Percentiles rank a stretch among this genome's conserved stretches.
These are phyloP conservation scores for Cyberlindnera veronae DNA, from an alignment of 805 yeast genomes.

Conservation along the genomic window DNA sequence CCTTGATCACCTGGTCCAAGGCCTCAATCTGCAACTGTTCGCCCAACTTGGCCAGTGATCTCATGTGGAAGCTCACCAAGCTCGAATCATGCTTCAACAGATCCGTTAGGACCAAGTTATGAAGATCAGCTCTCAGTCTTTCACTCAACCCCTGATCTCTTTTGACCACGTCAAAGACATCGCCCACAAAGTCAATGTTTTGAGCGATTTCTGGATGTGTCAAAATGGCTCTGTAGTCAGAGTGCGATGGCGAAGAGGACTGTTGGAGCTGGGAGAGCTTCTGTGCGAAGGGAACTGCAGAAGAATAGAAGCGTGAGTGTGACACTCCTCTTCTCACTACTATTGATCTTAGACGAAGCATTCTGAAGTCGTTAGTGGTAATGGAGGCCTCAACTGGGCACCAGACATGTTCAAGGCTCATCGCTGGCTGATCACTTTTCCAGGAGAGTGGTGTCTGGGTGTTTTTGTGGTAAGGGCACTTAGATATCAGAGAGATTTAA, in stretches of 20 bases:
- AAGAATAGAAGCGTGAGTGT: too few relatives aligned
- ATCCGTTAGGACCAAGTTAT: slow-evolving; percentile 20
- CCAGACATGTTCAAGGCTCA: too few relatives aligned
- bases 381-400: too few relatives aligned
- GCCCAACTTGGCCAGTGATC: slow-evolving; percentile 25
- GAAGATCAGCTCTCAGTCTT: slow-evolving; percentile 12
- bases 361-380: too few relatives aligned
- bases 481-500: too few relatives aligned
- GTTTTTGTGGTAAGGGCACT: too few relatives aligned
- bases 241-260: neutral
- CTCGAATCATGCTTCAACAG: slow-evolving; percentile 30
- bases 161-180: slow-evolving; percentile 6
- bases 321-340: too few relatives aligned
- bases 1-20: slow-evolving; percentile 32
- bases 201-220: slow-evolving; percentile 7
- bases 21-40: slow-evolving; percentile 24
- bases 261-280: neutral
- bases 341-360: too few relatives aligned
- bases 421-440: too few relatives aligned
- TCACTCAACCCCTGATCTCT: slow-evolving; percentile 1
- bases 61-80: slow-evolving; percentile 30
- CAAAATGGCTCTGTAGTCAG: slow-evolving; percentile 1
- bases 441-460: too few relatives aligned
- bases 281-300: neutral
- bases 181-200: slow-evolving; percentile 8